Evolutionary conservation across 129 eudicot species (phyloP), one percentile per base, ranked within the genome.

Genomic region (Saposhnikovia divaricata): DNA sequence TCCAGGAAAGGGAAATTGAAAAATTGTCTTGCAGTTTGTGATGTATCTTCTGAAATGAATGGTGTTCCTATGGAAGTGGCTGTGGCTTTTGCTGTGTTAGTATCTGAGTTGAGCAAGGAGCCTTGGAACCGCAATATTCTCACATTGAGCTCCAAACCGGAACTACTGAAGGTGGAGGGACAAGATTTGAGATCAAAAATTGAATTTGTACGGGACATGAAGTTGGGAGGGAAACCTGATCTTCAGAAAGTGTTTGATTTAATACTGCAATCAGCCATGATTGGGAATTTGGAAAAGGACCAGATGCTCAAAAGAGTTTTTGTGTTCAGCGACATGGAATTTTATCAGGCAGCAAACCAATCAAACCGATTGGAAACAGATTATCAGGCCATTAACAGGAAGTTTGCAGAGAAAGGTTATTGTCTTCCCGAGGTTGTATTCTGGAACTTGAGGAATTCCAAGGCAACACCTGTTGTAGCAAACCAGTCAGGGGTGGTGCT

Each of bases 11-110:
- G 75, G 4, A 71, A 18, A 38, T 39, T 71, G 75, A 71, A 37
- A 16, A 71, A 71, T 71, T 71, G 75, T 71, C 47, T 71, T 71
- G 75, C 75, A 37, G 46, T 71, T 4, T 72, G 77, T 23, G 77
- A 72, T n/a, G 37, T 72, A 0, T 72, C 77, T 19, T 2, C 28
- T 15, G 40, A 45, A 0, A 72, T 72, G 76, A 4, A 72, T 21
- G 51, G 76, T 42, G 16, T 42, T 23, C 53, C 76, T 21, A 21
- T 72, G 25, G 51, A 72, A 2, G 76, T 73, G 27, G n/a, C 53
- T 8, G 53, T 73, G 27, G 77, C 77, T 40, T 27, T 43, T 40
- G 53, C 31, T 21, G 14, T 73, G 14, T 42, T 73, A 10, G 46
- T 73, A 38, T 73, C 77, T 38, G 77, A 72, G 6, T 43, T 73